Percentiles rank a stretch among this genome's conserved stretches.
phyloP scores from a whole-genome alignment of 129 eudicot genomes.

The Lactuca saligna region DNA sequence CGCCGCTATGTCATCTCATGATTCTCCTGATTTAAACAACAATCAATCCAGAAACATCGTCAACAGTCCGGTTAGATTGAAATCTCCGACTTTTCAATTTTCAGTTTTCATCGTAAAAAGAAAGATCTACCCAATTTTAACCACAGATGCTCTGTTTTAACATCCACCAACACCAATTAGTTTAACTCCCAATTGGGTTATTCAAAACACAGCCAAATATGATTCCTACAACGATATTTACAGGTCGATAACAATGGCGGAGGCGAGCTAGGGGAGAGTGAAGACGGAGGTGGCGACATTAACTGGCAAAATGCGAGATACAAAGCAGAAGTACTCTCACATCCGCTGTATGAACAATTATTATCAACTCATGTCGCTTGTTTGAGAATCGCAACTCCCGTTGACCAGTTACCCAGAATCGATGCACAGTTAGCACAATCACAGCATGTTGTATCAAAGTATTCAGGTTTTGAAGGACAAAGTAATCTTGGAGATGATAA shows the following conservation, averaged over 20 bases:
- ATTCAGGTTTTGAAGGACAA: slow-evolving; percentile 46
- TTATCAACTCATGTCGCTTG: slow-evolving; percentile 83
- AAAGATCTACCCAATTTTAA: background rate
- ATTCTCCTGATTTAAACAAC: slow-evolving; percentile 44
- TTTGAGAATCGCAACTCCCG: slow-evolving; percentile 78
- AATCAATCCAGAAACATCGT: slow-evolving; percentile 33
- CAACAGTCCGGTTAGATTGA: slow-evolving; percentile 19
- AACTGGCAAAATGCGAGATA: slow-evolving; percentile 66
- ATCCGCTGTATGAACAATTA: slow-evolving; percentile 76
- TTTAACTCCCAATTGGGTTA: background rate
- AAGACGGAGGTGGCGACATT: slow-evolving; percentile 19
- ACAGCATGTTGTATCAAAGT: slow-evolving; percentile 72
- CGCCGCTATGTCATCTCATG: slow-evolving; percentile 44
- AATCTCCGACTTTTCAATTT: background rate
- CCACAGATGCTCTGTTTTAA: slow-evolving; percentile 15
- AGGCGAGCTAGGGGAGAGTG: slow-evolving; percentile 38
- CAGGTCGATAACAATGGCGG: slow-evolving; percentile 31
- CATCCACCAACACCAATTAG: slow-evolving; percentile 1
- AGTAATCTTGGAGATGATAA: slow-evolving; percentile 57
- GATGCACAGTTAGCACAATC: slow-evolving; percentile 89
- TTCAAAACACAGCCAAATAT: background rate
- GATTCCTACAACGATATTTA: background rate
- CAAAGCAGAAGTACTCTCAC: slow-evolving; percentile 65
- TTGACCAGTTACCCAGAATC: slow-evolving; percentile 84
- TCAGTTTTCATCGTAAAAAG: background rate